A percentile compares a stretch with the other conserved stretches of the same genome.
Conservation (phyloP, 768 basidiomycete genomes). For the Cystobasidium onofrii region DNA sequence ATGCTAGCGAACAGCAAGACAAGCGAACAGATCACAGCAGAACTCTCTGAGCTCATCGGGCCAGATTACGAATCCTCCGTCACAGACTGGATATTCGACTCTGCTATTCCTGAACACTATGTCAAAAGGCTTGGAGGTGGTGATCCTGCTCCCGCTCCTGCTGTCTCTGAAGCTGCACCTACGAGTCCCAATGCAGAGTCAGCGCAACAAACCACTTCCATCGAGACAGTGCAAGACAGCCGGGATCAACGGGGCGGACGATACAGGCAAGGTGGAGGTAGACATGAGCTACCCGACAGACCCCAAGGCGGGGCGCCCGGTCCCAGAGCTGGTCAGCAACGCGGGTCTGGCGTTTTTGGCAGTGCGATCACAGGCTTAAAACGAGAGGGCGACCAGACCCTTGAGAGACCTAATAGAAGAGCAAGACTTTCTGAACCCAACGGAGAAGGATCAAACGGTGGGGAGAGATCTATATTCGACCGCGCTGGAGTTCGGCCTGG, state of each 20-base stretch:
- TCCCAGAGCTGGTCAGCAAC: slow-evolving; percentile 9
- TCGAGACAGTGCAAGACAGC: slow-evolving; percentile 25
- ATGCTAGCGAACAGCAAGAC: slow-evolving; percentile 90
- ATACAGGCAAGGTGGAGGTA: neutral
- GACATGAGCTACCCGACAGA: slow-evolving; percentile 8
- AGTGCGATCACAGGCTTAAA: slow-evolving; percentile 40
- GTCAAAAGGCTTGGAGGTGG: neutral
- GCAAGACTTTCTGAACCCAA: slow-evolving; percentile 6
- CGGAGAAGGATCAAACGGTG: slow-evolving; percentile 11
- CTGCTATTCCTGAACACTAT: slow-evolving; percentile 23
- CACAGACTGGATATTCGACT: slow-evolving; percentile 78
- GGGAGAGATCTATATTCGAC: slow-evolving; percentile 30
- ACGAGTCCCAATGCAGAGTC: neutral
- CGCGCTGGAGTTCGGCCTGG: slow-evolving; percentile 33
- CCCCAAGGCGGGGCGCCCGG: slow-evolving; percentile 6
- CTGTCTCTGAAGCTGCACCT: neutral
- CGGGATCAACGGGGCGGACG: neutral
- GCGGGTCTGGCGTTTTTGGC: slow-evolving; percentile 36
- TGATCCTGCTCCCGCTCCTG: neutral
- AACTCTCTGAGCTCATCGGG: slow-evolving; percentile 81
- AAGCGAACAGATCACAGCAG: slow-evolving; percentile 73
- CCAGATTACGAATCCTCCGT: slow-evolving; percentile 72
- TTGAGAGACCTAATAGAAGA: slow-evolving; percentile 22
- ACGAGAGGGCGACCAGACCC: slow-evolving; percentile 29
- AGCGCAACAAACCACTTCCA: slow-evolving; percentile 3